Evolutionary conservation across 768 basidiomycete genomes (phyloP).

Genomic region (Boletus sensibilis): DNA sequence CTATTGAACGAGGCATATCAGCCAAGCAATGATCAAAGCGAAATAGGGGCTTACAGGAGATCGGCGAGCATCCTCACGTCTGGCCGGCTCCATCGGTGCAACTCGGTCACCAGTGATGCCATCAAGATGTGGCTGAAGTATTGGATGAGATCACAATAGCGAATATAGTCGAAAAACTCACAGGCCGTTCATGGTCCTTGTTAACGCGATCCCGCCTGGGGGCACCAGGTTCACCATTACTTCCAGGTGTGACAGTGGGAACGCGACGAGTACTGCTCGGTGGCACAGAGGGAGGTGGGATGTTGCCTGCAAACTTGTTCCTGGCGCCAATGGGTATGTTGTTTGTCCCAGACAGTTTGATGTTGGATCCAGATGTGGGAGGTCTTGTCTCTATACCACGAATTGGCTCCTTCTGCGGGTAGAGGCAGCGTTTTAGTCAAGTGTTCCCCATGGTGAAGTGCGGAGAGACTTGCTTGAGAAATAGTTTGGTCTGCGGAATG

Average conservation of each 20-base stretch:
- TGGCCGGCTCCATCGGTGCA: neutral
- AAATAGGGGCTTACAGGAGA: constrained; percentile 21
- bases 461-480: constrained; percentile 18
- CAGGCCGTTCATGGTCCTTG: constrained; percentile 26
- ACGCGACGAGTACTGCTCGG: constrained; percentile 1
- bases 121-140: constrained; percentile 20
- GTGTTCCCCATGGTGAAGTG: neutral
- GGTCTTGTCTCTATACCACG: constrained; percentile 16
- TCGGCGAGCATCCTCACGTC: constrained; percentile 10
- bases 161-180: constrained; percentile 5
- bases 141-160: constrained; percentile 5
- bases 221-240: constrained; percentile 22
- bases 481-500: constrained; percentile 15
- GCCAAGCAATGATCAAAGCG: neutral
- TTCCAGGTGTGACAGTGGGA: constrained; percentile 7
- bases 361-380: constrained; percentile 14
- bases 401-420: constrained; percentile 20
- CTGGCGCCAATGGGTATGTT: constrained; percentile 32
- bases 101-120: neutral
- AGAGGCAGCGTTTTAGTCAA: neutral
- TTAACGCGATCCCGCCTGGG: constrained; percentile 15
- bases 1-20: constrained; percentile 15
- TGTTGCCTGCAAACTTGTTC: constrained; percentile 22
- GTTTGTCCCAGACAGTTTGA: constrained; percentile 34
- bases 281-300: neutral